phyloP scores from a whole-genome alignment of 495 filamentous ascomycete species.

The Margaritispora aquatica region DNA sequence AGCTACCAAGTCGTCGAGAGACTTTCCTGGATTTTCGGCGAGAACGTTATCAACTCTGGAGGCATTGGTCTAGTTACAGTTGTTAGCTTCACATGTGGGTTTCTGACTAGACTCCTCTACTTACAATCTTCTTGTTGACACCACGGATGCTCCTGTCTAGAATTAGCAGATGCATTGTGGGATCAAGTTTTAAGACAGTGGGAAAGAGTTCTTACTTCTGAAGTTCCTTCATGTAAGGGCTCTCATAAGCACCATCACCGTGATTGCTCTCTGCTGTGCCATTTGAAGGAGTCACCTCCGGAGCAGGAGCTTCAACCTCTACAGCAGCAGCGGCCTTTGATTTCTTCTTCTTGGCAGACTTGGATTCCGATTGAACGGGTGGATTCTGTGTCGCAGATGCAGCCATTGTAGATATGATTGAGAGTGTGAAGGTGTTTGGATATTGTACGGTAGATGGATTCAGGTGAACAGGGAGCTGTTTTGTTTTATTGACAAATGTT shows the following conservation, averaged over 20 bases:
- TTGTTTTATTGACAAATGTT: background rate
- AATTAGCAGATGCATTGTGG: conserved; percentile 19
- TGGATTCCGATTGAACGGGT: conserved; percentile 41
- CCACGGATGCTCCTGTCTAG: conserved; percentile 70
- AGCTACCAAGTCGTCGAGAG: conserved; percentile 77
- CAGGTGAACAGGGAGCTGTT: background rate
- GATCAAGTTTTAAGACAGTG: background rate
- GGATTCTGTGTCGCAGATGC: conserved; percentile 46
- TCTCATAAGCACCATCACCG: conserved; percentile 57
- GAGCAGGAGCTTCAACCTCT: conserved; percentile 38
- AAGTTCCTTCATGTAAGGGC: conserved; percentile 73
- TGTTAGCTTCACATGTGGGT: conserved; percentile 3
- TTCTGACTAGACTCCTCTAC: conserved; percentile 25
- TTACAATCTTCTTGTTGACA: conserved; percentile 80
- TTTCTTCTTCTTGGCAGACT: conserved; percentile 72
- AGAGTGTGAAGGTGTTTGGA: background rate
- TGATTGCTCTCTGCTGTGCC: conserved; percentile 32
- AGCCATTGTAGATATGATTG: conserved; percentile 34
- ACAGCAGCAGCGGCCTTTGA: conserved; percentile 47
- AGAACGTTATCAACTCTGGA: conserved; percentile 73
- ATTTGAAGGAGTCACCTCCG: conserved; percentile 33
- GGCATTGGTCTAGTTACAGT: conserved; percentile 54
- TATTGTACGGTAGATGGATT: background rate
- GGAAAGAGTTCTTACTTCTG: conserved; percentile 58
- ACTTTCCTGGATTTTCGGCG: conserved; percentile 66